Percentiles rank a stretch among this genome's conserved stretches.
These are phyloP conservation scores for Lasiosphaeria ovina DNA, from an alignment of 495 filamentous ascomycete species.

Conservation along the genomic window DNA sequence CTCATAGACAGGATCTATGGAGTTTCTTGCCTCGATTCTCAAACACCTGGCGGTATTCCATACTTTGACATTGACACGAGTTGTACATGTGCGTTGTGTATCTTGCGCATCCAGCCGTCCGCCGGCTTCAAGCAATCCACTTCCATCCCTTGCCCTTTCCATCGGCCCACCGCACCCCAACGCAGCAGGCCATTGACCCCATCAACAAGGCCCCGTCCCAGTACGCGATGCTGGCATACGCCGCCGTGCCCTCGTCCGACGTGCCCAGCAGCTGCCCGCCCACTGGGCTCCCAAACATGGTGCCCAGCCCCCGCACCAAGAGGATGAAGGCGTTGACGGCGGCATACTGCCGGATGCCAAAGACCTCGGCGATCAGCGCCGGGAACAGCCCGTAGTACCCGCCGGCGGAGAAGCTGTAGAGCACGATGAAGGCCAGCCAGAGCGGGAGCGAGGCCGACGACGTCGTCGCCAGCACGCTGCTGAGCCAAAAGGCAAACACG, in stretches of 20 bases:
- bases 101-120: not conserved
- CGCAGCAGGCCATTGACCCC: slow-evolving; percentile 29
- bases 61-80: no score
- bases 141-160: slow-evolving; percentile 35
- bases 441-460: slow-evolving; percentile 23
- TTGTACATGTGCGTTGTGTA: no score
- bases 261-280: slow-evolving; percentile 41
- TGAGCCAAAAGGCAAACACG: slow-evolving; percentile 54
- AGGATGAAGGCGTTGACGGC: slow-evolving; percentile 59
- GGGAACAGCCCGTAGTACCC: slow-evolving; percentile 49
- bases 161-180: slow-evolving; percentile 40
- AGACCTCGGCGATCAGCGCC: slow-evolving; percentile 54
- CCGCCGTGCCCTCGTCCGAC: slow-evolving; percentile 17
- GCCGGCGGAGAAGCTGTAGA: slow-evolving; percentile 53
- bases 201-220: slow-evolving; percentile 40
- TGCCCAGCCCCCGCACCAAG: slow-evolving; percentile 54
- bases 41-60: no score
- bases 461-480: slow-evolving; percentile 26
- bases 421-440: slow-evolving; percentile 52
- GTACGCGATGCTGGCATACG: slow-evolving; percentile 30
- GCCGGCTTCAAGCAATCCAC: slow-evolving; percentile 29
- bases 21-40: no score
- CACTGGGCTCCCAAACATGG: slow-evolving; percentile 54
- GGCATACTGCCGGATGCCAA: slow-evolving; percentile 57
- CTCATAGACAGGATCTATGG: no score